Base-by-base conservation (phyloP, 768 basidiomycete genomes). In the Strobilomyces dryophilus region DNA sequence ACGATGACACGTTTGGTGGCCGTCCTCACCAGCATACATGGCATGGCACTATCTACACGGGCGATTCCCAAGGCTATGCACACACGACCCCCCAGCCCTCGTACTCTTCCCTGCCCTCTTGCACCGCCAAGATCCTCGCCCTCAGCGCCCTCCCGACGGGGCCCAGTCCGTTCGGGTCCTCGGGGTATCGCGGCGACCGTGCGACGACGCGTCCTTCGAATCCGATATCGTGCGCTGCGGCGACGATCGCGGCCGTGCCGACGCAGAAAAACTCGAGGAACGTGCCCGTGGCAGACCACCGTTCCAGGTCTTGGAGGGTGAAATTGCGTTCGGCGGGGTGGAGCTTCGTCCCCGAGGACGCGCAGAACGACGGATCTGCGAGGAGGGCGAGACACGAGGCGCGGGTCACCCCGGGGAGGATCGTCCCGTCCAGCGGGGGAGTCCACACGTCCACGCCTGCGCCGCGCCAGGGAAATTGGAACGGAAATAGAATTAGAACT, bases 321-420 rank as follows among this genome's bases (percentile, higher is more conserved):
- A 91, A 68, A 3, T 73, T 58, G 14, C 79, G 76, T 66, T 91
- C 89, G n/a, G 74, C 68, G 0, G 82, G 70, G 57, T 76, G 56
- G 26, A 49, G 43, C 15, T 27, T 43, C 41, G 41, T 43, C 24
- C 24, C 24, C 2, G 24, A 26, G 43, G 48, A 5, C 4, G 48
- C 39, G 37, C 18, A 76, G 45, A 77, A 78, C 0, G 74, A 72
- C 34, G 34, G 34, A 10, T 34, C 34, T 12, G 34, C 34, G 34
- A 10, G 4, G 34, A 34, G 34, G 91, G 89, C 62, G 36, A 97
- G 79, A 40, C 90, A 84, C 26, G 91, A 93, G 62, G 89, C 87
- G 56, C 95, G 84, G 8, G 94, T 97, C 24, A 98, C 83, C 42
- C 95, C 92, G 2, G 94, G 93, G 2, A 98, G 81, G 62, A 98